Evolutionary conservation across 75 land plant species (phyloP), one percentile per base, ranked within the genome.

Genomic region (Adiantum capillusveneris): DNA sequence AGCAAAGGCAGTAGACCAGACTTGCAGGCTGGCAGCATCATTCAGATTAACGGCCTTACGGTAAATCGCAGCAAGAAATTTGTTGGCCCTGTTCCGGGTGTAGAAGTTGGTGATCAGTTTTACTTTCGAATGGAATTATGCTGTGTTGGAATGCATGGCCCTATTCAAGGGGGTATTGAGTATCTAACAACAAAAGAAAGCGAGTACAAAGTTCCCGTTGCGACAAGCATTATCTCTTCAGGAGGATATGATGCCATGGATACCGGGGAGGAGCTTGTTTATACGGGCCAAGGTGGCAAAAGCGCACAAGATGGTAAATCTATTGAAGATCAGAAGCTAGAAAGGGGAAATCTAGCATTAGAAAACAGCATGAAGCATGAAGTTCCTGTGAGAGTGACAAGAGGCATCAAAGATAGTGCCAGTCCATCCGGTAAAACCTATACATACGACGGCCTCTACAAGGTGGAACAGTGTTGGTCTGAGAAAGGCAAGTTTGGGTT

Each of bases 371-470:
- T 36, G 44, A 25, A 42, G 22, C 11, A 54, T 24, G 31, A 63
- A 1, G 50, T 69, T 21, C 57, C 67, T 11, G 49, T 75, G 17
- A 52, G 78, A 18, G 79, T 76, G 31, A 76, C 56, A 11, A 63
- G 79, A 1, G 79, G 79, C 5, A 30, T 44, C 63, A 65, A 60
- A 11, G 69, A 65, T 20, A 19, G 29, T 1, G 30, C 16, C 6
- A 66, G 65, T 44, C 63, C 77, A n/a, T 62, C 80, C 11, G 59
- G 57, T 18, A 73, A 57, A 30, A 52, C 67, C 3, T 77, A 77
- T 66, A 57, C 20, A 7, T 77, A 77, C 20, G 80, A 77, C 34
- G 80, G 80, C 25, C 53, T 77, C 13, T 77, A 77, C 45, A 52
- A 57, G 42, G 62, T 77, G 12, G 59, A 48, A 25, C 41, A 36